Evolutionary conservation across 2,329 filamentous ascomycete genomes (phyloP).

Genomic region (Tolypocladium tropicale): DNA sequence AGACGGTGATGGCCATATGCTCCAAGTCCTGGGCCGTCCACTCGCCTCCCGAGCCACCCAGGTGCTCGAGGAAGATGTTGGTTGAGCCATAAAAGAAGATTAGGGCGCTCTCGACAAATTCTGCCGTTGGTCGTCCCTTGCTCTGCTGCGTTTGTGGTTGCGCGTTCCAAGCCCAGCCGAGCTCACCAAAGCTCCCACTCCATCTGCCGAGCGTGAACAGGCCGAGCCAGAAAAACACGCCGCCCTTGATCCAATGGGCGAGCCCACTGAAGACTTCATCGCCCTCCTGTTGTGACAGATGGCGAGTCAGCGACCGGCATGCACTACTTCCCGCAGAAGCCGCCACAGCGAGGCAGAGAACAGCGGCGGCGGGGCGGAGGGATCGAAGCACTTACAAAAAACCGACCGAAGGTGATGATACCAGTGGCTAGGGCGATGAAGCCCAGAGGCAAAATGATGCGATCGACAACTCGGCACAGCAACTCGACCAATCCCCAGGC

Average conservation of each 20-base stretch:
- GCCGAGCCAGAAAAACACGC: slow-evolving; percentile 91
- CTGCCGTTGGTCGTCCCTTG: slow-evolving; percentile 66
- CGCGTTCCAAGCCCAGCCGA: slow-evolving; percentile 94
- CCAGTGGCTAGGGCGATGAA: slow-evolving; percentile 66
- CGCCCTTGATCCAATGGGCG: slow-evolving; percentile 90
- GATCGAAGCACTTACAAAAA: slow-evolving; percentile 67
- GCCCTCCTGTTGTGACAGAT: slow-evolving; percentile 46
- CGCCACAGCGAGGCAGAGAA: background rate
- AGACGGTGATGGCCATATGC: slow-evolving; percentile 82
- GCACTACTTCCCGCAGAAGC: background rate
- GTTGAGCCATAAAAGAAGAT: slow-evolving; percentile 85
- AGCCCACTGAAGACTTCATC: slow-evolving; percentile 68
- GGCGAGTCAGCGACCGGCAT: background rate
- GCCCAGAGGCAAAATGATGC: slow-evolving; percentile 66
- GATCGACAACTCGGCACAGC: slow-evolving; percentile 60
- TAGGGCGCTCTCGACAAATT: slow-evolving; percentile 81
- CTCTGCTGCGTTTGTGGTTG: slow-evolving; percentile 49
- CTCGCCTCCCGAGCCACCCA: slow-evolving; percentile 57
- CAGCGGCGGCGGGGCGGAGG: too few species aligned
- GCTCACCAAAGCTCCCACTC: slow-evolving; percentile 80
- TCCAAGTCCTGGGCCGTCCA: slow-evolving; percentile 80
- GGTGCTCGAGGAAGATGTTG: slow-evolving; percentile 88
- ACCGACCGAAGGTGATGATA: slow-evolving; percentile 65
- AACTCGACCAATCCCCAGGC: slow-evolving; percentile 48
- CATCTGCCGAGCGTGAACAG: slow-evolving; percentile 79